These are phyloP conservation scores for Sporothrix luriei DNA, from an alignment of 2,329 filamentous ascomycete genomes.

Conservation along the genomic window DNA sequence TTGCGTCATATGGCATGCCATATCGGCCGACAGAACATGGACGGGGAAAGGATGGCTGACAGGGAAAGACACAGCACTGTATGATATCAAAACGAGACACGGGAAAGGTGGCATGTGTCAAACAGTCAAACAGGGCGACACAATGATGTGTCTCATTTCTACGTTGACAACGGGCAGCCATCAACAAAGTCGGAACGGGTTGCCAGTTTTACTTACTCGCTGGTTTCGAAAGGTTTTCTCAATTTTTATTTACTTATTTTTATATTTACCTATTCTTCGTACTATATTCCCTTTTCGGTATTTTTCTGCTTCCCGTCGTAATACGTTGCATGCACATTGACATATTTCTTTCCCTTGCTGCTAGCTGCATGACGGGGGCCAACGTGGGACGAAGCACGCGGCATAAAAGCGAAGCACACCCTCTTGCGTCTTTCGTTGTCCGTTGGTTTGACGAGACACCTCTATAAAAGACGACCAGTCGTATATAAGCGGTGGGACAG, in stretches of 20 bases:
- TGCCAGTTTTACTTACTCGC: not conserved
- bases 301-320: not conserved
- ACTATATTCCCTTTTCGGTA: not conserved
- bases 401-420: not conserved
- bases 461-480: not conserved
- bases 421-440: not conserved
- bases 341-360: not conserved
- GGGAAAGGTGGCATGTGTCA: slow-evolving; percentile 18
- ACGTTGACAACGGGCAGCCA: not conserved
- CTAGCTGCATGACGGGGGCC: slow-evolving; percentile 13
- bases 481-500: not conserved
- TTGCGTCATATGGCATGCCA: slow-evolving; percentile 26
- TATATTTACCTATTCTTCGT: not conserved
- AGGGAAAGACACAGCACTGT: not conserved
- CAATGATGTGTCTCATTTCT: slow-evolving; percentile 27
- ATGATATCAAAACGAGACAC: not conserved
- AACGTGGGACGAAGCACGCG: not conserved
- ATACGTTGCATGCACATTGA: not conserved
- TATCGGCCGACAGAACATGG: slow-evolving; percentile 1
- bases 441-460: slow-evolving; percentile 9
- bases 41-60: not conserved
- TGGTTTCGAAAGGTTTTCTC: too few species aligned
- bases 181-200: not conserved
- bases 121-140: too few species aligned
- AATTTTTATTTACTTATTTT: too few species aligned